phyloP scores from a whole-genome alignment of 2,329 filamentous ascomycete species.

The Daldinia eschscholtzii region DNA sequence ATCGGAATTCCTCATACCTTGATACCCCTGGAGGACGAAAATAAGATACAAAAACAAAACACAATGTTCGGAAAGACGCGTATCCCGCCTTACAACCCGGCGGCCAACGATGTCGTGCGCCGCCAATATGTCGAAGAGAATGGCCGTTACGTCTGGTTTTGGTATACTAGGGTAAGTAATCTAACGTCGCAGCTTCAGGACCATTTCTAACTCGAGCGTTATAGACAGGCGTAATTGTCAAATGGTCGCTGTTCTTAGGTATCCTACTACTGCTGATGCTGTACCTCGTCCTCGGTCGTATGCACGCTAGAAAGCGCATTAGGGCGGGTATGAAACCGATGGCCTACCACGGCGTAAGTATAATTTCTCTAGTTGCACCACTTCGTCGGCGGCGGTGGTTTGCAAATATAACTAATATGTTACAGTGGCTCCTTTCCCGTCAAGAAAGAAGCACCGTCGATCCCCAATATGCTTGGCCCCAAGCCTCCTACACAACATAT shows the following conservation, averaged over 20 bases:
- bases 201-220: constrained; percentile 18
- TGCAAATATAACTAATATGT: constrained; percentile 5
- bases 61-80: constrained; percentile 44
- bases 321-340: constrained; percentile 74
- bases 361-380: background rate
- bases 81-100: constrained; percentile 31
- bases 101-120: constrained; percentile 24
- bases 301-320: constrained; percentile 76
- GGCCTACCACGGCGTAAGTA: constrained; percentile 75
- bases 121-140: constrained; percentile 45
- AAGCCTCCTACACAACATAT: constrained; percentile 58
- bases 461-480: constrained; percentile 62
- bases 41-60: constrained; percentile 9
- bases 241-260: constrained; percentile 76
- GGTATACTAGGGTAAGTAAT: constrained; percentile 49
- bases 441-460: constrained; percentile 61
- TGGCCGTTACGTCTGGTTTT: constrained; percentile 48
- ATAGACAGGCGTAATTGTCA: constrained; percentile 74
- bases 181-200: background rate
- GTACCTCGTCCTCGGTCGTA: constrained; percentile 76
- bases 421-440: constrained; percentile 66
- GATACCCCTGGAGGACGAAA: constrained; percentile 14
- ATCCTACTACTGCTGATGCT: constrained; percentile 69
- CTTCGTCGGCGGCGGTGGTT: background rate
- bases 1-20: constrained; percentile 6